A percentile compares a stretch with the other conserved stretches of the same genome.
These are phyloP conservation scores for Rhododendron mucronatum DNA, from an alignment of 148 eudicot species.

Conservation along the genomic window DNA sequence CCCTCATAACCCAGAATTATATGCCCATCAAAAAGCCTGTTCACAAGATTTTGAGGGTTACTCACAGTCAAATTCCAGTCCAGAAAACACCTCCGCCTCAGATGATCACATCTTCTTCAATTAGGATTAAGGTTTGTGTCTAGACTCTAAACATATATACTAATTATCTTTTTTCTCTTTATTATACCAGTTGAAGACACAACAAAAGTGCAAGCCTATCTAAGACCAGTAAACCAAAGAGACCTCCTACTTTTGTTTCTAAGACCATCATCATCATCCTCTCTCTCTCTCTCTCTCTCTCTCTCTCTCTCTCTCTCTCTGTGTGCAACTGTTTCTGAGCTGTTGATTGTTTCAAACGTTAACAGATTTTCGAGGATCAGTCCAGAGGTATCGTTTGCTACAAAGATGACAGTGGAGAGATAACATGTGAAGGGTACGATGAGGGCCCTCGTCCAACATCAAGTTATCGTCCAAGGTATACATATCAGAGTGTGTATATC, in stretches of 20 bases:
- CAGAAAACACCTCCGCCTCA: conserved; percentile 24
- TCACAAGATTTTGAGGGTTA: conserved; percentile 25
- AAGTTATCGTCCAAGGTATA: conserved; percentile 38
- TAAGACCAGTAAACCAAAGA: no score
- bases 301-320: neutral
- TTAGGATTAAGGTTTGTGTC: conserved; percentile 41
- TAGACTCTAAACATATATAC: no score
- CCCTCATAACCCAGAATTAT: conserved; percentile 23
- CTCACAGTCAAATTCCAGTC: conserved; percentile 26
- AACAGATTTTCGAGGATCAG: conserved; percentile 72
- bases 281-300: neutral
- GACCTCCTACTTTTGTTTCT: no score
- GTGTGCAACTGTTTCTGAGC: neutral
- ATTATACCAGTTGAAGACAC: no score
- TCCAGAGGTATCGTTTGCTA: conserved; percentile 72
- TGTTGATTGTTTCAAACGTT: neutral
- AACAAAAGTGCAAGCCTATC: no score
- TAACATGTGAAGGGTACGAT: conserved; percentile 78
- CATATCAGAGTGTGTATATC: neutral
- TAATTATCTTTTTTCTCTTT: neutral
- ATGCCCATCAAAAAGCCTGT: conserved; percentile 21
- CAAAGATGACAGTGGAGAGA: conserved; percentile 69
- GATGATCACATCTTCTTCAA: conserved; percentile 47
- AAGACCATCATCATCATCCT: no score
- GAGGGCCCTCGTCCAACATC: conserved; percentile 74